A percentile compares a stretch with the other conserved stretches of the same genome.
Conservation (phyloP, 768 basidiomycete genomes). For the Baorangia bicolor region DNA sequence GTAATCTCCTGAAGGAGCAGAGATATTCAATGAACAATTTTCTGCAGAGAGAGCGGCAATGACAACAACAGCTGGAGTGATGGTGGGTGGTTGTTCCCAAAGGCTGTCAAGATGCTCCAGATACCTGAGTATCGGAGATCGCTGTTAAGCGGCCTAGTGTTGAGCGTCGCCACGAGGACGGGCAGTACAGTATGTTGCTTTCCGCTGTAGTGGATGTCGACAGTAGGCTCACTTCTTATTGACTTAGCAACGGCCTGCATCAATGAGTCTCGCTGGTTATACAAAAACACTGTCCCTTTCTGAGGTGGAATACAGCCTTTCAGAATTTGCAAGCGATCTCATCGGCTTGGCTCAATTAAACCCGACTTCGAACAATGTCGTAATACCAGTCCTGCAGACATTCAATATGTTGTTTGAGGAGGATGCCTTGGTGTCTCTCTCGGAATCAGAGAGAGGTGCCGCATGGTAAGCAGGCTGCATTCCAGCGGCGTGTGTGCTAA, state of each 20-base stretch:
- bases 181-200: conserved; percentile 70
- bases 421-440: conserved; percentile 53
- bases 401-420: conserved; percentile 72
- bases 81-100: conserved; percentile 72
- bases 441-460: conserved; percentile 45
- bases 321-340: conserved; percentile 58
- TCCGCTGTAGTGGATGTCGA: conserved; percentile 6
- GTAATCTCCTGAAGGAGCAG: conserved; percentile 13
- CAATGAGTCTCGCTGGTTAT: conserved; percentile 60
- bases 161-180: conserved; percentile 82
- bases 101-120: conserved; percentile 62
- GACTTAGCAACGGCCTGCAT: conserved; percentile 65
- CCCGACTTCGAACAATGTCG: conserved; percentile 61
- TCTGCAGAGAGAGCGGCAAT: conserved; percentile 34
- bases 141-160: conserved; percentile 68
- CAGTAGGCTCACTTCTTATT: conserved; percentile 16
- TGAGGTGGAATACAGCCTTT: conserved; percentile 43
- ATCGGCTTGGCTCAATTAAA: conserved; percentile 52
- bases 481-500: conserved; percentile 10
- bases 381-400: conserved; percentile 81
- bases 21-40: neutral
- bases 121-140: conserved; percentile 58
- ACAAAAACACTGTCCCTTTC: conserved; percentile 49
- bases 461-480: conserved; percentile 45
- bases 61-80: conserved; percentile 59